These are phyloP conservation scores for Escovopsis sp. DNA, from an alignment of 2,329 filamentous ascomycete genomes.

Conservation along the genomic window DNA sequence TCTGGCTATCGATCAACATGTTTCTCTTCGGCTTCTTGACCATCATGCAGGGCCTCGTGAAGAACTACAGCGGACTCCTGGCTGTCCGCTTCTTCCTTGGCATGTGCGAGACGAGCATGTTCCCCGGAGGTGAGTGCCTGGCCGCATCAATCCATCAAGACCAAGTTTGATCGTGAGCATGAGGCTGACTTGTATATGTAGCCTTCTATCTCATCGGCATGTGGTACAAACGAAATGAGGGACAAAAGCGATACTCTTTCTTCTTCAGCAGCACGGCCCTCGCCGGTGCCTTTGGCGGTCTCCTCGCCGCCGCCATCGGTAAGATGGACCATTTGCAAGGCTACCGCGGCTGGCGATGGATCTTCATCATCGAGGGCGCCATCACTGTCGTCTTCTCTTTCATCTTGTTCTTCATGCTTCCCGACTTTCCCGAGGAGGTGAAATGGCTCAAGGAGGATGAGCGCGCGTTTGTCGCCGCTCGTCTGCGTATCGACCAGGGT, in stretches of 20 bases:
- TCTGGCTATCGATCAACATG: conserved; percentile 73
- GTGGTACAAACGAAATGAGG: conserved; percentile 81
- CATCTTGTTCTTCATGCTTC: conserved; percentile 53
- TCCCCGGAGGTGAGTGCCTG: conserved; percentile 25
- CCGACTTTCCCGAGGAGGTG: conserved; percentile 60
- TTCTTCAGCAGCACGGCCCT: conserved; percentile 79
- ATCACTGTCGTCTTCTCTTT: conserved; percentile 48
- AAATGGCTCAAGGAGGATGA: conserved; percentile 63
- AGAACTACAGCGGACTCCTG: conserved; percentile 64
- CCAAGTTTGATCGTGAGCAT: neutral
- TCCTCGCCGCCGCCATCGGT: conserved; percentile 77
- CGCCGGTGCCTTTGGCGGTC: conserved; percentile 71
- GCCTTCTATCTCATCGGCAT: conserved; percentile 62
- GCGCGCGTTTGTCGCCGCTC: conserved; percentile 47
- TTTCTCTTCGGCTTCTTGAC: conserved; percentile 67
- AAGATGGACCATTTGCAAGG: conserved; percentile 61
- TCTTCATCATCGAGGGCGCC: conserved; percentile 64
- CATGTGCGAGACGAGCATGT: conserved; percentile 61
- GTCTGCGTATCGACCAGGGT: conserved; percentile 56
- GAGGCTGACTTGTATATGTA: conserved; percentile 5
- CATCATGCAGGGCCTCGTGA: conserved; percentile 60
- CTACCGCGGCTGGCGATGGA: conserved; percentile 67
- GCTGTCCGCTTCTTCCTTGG: conserved; percentile 78
- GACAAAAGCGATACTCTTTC: conserved; percentile 83
- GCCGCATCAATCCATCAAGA: neutral